These are phyloP conservation scores for Pichia pseudocactophila DNA, from an alignment of 805 yeast species.

Conservation along the genomic window DNA sequence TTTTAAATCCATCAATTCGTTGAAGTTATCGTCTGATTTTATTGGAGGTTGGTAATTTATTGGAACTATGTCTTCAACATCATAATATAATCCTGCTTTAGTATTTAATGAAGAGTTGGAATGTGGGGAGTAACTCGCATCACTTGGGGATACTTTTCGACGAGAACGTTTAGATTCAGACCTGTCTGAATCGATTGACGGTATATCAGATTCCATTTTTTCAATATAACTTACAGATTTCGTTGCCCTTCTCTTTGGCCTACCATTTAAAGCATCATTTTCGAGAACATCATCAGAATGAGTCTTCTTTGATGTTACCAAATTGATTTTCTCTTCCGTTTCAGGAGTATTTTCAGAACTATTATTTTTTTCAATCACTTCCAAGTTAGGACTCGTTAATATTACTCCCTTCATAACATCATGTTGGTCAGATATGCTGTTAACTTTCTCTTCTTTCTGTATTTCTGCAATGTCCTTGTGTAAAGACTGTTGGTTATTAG, in stretches of 20 bases:
- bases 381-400: no score
- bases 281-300: not conserved
- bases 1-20: slow-evolving; percentile 32
- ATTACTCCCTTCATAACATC: no score
- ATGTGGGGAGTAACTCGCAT: slow-evolving; percentile 2
- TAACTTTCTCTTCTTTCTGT: no score
- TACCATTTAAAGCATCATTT: slow-evolving; percentile 5
- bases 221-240: slow-evolving; percentile 28
- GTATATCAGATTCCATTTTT: slow-evolving; percentile 23
- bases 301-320: not conserved
- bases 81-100: slow-evolving; percentile 11
- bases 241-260: slow-evolving; percentile 27
- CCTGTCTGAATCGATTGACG: not conserved
- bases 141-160: not conserved
- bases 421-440: no score
- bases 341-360: no score
- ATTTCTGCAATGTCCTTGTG: no score
- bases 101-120: slow-evolving; percentile 1
- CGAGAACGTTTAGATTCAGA: not conserved
- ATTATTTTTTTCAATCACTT: no score
- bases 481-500: no score
- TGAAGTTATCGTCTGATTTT: slow-evolving; percentile 31
- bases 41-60: slow-evolving; percentile 45
- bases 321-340: not conserved
- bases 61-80: slow-evolving; percentile 31